These are phyloP conservation scores for Cucurbita ficifolia DNA, from an alignment of 306 rosid genomes.

Conservation along the genomic window DNA sequence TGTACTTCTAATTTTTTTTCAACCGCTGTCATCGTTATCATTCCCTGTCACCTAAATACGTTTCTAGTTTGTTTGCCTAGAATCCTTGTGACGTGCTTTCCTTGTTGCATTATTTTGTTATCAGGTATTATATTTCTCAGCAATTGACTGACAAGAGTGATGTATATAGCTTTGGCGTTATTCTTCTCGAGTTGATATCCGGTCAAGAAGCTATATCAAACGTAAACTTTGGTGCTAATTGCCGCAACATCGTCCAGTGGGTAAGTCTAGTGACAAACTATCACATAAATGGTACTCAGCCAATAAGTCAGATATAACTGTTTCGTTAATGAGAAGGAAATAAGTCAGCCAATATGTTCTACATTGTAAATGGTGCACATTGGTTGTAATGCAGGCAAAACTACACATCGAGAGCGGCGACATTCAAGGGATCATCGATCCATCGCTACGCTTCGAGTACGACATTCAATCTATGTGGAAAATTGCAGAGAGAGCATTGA, in stretches of 20 bases:
- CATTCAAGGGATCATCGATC: constrained; percentile 88
- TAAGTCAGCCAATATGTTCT: background rate
- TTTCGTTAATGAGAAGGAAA: background rate
- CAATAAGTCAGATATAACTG: background rate
- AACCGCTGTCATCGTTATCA: background rate
- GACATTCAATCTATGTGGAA: constrained; percentile 98
- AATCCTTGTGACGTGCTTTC: background rate
- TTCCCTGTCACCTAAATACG: background rate
- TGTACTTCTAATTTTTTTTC: background rate
- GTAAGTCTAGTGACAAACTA: constrained; percentile 34
- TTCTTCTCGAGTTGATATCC: constrained; percentile 94
- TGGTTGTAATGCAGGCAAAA: constrained; percentile 49
- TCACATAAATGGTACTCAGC: background rate
- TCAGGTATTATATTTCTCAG: constrained; percentile 91
- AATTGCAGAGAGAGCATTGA: constrained; percentile 92
- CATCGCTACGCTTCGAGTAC: constrained; percentile 38
- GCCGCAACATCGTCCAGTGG: constrained; percentile 95
- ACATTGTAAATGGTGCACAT: background rate
- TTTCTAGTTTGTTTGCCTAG: background rate
- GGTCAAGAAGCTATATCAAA: constrained; percentile 98
- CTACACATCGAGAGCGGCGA: constrained; percentile 85
- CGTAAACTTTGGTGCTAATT: constrained; percentile 77
- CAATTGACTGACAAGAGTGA: constrained; percentile 96
- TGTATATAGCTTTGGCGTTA: constrained; percentile 88
- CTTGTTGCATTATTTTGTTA: background rate